These are phyloP conservation scores for Fusarium sp. DNA, from an alignment of 2,329 filamentous ascomycete species.

Conservation along the genomic window DNA sequence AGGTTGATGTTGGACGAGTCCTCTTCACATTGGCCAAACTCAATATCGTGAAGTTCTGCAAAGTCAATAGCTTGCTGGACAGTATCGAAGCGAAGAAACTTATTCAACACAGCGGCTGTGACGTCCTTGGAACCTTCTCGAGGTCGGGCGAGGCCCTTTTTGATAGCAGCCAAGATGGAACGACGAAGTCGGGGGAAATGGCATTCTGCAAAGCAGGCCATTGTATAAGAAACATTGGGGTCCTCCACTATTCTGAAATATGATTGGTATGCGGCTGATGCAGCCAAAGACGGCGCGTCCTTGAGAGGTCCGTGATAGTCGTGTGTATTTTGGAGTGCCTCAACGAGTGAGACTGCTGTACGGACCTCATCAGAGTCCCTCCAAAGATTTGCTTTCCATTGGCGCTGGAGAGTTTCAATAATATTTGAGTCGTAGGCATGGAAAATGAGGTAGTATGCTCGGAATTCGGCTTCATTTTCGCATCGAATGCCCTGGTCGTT, in stretches of 20 bases:
- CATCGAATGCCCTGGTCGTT: slow-evolving; percentile 69
- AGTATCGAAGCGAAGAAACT: slow-evolving; percentile 75
- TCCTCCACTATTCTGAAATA: slow-evolving; percentile 73
- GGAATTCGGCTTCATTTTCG: slow-evolving; percentile 74
- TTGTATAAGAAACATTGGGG: slow-evolving; percentile 72
- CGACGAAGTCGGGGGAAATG: slow-evolving; percentile 73
- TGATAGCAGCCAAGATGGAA: slow-evolving; percentile 68
- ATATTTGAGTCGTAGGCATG: slow-evolving; percentile 71
- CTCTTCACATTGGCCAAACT: slow-evolving; percentile 59
- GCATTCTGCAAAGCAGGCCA: slow-evolving; percentile 78
- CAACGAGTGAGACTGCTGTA: slow-evolving; percentile 71
- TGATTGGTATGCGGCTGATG: slow-evolving; percentile 64
- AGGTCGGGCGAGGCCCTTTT: slow-evolving; percentile 68
- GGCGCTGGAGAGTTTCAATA: slow-evolving; percentile 64
- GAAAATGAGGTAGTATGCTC: slow-evolving; percentile 74
- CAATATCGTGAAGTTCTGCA: slow-evolving; percentile 69
- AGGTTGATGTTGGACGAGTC: slow-evolving; percentile 54
- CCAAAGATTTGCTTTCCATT: slow-evolving; percentile 70
- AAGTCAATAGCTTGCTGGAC: slow-evolving; percentile 75
- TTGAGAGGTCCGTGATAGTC: slow-evolving; percentile 70
- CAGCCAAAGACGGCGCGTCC: slow-evolving; percentile 62
- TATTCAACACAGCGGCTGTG: slow-evolving; percentile 68
- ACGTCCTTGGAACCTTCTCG: slow-evolving; percentile 71
- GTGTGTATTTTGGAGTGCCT: slow-evolving; percentile 70
- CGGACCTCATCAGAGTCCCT: slow-evolving; percentile 69